phyloP scores from a whole-genome alignment of 345 rosid genomes.

The Conringia planisiliqua region DNA sequence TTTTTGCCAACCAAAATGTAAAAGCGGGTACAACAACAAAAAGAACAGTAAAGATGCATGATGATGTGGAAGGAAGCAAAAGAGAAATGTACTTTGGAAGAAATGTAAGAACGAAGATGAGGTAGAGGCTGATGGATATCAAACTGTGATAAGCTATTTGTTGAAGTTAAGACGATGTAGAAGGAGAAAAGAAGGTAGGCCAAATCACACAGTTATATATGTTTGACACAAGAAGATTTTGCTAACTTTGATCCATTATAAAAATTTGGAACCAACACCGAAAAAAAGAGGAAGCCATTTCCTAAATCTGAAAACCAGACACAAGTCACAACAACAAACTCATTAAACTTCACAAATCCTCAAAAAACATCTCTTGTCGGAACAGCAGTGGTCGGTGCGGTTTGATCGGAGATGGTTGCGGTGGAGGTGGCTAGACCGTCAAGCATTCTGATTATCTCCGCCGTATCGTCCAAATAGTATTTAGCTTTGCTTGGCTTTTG shows the following conservation, averaged over 20 bases:
- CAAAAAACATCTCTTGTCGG: not conserved
- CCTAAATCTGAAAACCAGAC: conserved; percentile 19
- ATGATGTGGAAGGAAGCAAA: too few species aligned
- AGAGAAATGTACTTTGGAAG: too few species aligned
- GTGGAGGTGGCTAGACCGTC: conserved; percentile 57
- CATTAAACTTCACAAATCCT: conserved; percentile 14
- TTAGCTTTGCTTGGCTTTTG: conserved; percentile 94
- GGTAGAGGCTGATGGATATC: too few species aligned
- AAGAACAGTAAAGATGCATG: too few species aligned
- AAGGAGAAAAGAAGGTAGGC: too few species aligned
- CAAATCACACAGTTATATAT: too few species aligned
- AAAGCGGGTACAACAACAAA: too few species aligned
- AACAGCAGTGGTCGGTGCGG: not conserved
- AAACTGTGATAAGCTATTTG: too few species aligned
- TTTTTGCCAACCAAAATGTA: too few species aligned
- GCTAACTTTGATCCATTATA: not conserved
- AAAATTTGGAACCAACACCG: not conserved
- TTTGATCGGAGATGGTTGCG: conserved; percentile 8
- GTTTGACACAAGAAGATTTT: not conserved
- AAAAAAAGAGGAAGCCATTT: not conserved
- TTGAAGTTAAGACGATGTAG: too few species aligned
- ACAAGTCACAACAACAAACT: conserved; percentile 10
- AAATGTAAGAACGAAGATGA: too few species aligned
- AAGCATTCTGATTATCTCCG: conserved; percentile 73
- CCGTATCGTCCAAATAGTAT: conserved; percentile 83